Evolutionary conservation across 2,329 filamentous ascomycete species (phyloP).

Genomic region (Hypoxylon sp.): DNA sequence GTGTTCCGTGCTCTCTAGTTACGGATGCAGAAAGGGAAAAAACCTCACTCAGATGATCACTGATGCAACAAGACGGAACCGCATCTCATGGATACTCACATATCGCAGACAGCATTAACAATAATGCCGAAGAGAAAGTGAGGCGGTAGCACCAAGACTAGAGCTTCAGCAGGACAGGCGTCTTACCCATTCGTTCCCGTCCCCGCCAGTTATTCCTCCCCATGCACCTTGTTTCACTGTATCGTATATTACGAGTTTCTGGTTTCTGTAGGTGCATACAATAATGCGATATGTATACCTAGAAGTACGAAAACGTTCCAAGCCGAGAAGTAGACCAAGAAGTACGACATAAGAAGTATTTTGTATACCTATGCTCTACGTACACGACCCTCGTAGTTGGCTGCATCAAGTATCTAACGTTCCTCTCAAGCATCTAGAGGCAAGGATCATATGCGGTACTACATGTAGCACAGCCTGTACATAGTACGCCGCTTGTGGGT

Average conservation of each 20-base stretch:
- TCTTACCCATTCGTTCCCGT: slow-evolving; percentile 12
- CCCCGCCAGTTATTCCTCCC: slow-evolving; percentile 2
- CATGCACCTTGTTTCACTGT: background rate
- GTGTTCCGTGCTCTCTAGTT: background rate
- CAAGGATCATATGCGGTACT: background rate
- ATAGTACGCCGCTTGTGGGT: background rate
- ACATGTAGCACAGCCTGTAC: slow-evolving; percentile 1
- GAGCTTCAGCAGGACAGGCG: slow-evolving; percentile 3
- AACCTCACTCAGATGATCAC: slow-evolving; percentile 31
- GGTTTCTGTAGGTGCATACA: slow-evolving; percentile 1
- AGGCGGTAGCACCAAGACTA: slow-evolving; percentile 21
- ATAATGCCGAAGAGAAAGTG: slow-evolving; percentile 29
- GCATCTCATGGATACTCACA: slow-evolving; percentile 18
- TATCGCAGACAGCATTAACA: slow-evolving; percentile 13
- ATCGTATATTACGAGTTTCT: background rate
- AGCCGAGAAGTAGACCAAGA: background rate
- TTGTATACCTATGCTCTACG: slow-evolving; percentile 3
- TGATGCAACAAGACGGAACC: slow-evolving; percentile 20
- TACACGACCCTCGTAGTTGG: slow-evolving; percentile 2
- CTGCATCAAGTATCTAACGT: background rate
- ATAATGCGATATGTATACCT: background rate
- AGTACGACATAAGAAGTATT: background rate
- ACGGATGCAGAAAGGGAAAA: slow-evolving; percentile 15
- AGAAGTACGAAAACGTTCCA: background rate
- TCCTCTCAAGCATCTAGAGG: background rate